A percentile compares a stretch with the other conserved stretches of the same genome.
These are phyloP conservation scores for Penicillium freii DNA, from an alignment of 2,329 filamentous ascomycete genomes.

Conservation along the genomic window DNA sequence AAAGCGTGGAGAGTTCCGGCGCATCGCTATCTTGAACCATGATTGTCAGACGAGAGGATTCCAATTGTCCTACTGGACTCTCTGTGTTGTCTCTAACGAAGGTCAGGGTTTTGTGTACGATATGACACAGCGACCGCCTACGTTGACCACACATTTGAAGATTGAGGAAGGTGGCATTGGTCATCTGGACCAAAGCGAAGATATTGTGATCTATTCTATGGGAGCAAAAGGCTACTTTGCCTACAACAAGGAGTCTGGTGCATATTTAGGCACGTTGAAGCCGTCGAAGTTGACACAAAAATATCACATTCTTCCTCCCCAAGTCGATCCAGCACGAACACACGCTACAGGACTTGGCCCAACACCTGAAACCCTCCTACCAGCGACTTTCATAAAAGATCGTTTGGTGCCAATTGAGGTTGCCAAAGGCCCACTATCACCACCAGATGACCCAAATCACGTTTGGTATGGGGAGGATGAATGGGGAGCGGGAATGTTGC, in stretches of 20 bases:
- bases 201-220: conserved; percentile 47
- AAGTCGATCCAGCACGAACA: conserved; percentile 20
- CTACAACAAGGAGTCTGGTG: conserved; percentile 42
- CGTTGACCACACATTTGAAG: conserved; percentile 34
- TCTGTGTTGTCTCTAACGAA: conserved; percentile 48
- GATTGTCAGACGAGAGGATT: conserved; percentile 48
- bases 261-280: conserved; percentile 39
- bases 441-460: conserved; percentile 23
- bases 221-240: conserved; percentile 45
- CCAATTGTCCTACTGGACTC: conserved; percentile 44
- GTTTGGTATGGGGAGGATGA: conserved; percentile 41
- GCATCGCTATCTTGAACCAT: conserved; percentile 43
- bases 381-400: conserved; percentile 23
- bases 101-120: conserved; percentile 49
- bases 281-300: conserved; percentile 34
- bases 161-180: conserved; percentile 46
- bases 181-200: conserved; percentile 45
- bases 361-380: conserved; percentile 18
- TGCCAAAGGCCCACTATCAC: conserved; percentile 26
- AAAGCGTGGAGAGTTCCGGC: conserved; percentile 41
- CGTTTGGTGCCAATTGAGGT: conserved; percentile 30
- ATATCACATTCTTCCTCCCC: conserved; percentile 37
- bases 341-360: conserved; percentile 24
- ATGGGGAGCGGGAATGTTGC: conserved; percentile 50
- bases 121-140: conserved; percentile 38